A percentile compares a stretch with the other conserved stretches of the same genome.
Evolutionary conservation across 2,329 filamentous ascomycete species (phyloP).

Genomic region (Neonectria neomacrospora): DNA sequence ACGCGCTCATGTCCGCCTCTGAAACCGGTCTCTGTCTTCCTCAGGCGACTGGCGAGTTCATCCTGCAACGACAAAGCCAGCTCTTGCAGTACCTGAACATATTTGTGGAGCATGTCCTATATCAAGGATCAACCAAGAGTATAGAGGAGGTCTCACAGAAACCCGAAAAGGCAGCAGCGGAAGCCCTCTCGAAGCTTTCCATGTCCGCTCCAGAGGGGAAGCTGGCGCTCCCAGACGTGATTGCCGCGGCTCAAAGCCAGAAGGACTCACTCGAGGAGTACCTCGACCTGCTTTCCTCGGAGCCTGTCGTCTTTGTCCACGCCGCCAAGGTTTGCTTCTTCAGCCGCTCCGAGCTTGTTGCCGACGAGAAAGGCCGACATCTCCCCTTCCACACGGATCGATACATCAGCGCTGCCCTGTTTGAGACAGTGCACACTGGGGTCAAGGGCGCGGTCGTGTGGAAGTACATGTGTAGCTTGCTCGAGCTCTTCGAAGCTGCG

Average conservation of each 20-base stretch:
- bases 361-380: constrained; percentile 56
- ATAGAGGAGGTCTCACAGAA: constrained; percentile 43
- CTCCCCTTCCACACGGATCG: constrained; percentile 54
- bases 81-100: constrained; percentile 54
- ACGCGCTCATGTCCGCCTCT: constrained; percentile 37
- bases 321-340: constrained; percentile 53
- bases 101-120: constrained; percentile 56
- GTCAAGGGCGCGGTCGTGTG: constrained; percentile 53
- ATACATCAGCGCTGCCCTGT: constrained; percentile 54
- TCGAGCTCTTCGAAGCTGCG: constrained; percentile 47
- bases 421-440: constrained; percentile 53
- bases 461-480: constrained; percentile 53
- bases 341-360: constrained; percentile 54
- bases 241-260: constrained; percentile 48
- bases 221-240: constrained; percentile 47
- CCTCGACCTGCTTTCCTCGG: constrained; percentile 47
- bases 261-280: constrained; percentile 48
- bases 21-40: constrained; percentile 43
- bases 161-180: constrained; percentile 40
- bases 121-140: constrained; percentile 49
- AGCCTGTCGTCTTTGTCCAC: constrained; percentile 48
- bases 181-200: constrained; percentile 49
- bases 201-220: constrained; percentile 43
- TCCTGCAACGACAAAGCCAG: constrained; percentile 53
- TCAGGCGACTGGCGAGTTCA: constrained; percentile 46